Conservation (phyloP, 345 rosid genomes). For the Syzygium jambos region DNA sequence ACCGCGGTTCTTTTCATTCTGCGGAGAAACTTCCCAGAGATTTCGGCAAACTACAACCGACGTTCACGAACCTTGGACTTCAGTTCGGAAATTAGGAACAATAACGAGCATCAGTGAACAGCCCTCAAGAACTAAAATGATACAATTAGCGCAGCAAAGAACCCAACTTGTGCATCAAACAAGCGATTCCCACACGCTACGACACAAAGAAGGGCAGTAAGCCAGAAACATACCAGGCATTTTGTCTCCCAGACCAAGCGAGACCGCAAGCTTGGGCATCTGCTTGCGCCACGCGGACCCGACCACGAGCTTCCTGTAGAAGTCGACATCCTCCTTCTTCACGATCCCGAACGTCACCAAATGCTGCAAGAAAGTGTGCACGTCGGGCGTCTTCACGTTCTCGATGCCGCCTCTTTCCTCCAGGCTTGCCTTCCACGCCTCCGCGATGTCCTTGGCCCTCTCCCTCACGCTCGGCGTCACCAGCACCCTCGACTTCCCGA, state of each 20-base stretch:
- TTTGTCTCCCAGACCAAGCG: constrained; percentile 81
- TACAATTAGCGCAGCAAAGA: background rate
- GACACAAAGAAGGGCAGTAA: background rate
- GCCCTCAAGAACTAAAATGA: background rate
- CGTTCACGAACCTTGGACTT: background rate
- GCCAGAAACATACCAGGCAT: constrained; percentile 69
- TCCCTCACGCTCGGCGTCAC: constrained; percentile 67
- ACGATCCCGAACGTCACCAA: constrained; percentile 92
- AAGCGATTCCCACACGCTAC: background rate
- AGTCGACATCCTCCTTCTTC: constrained; percentile 55
- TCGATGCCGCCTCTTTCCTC: constrained; percentile 91
- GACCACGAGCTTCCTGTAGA: constrained; percentile 87
- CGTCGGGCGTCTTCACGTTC: constrained; percentile 95
- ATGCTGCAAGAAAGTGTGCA: constrained; percentile 94
- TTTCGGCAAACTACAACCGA: background rate
- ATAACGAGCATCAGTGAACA: background rate
- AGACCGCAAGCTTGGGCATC: constrained; percentile 97
- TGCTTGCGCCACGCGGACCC: constrained; percentile 98
- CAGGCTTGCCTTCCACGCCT: constrained; percentile 83
- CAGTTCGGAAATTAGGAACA: background rate
- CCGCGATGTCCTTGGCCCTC: constrained; percentile 76
- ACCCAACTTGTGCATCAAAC: background rate
- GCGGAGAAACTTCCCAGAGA: background rate
- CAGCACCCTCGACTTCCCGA: constrained; percentile 68
- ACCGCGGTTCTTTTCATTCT: background rate